These are phyloP conservation scores for Dianthus caryophyllus DNA, from an alignment of 148 eudicot genomes.

Conservation along the genomic window DNA sequence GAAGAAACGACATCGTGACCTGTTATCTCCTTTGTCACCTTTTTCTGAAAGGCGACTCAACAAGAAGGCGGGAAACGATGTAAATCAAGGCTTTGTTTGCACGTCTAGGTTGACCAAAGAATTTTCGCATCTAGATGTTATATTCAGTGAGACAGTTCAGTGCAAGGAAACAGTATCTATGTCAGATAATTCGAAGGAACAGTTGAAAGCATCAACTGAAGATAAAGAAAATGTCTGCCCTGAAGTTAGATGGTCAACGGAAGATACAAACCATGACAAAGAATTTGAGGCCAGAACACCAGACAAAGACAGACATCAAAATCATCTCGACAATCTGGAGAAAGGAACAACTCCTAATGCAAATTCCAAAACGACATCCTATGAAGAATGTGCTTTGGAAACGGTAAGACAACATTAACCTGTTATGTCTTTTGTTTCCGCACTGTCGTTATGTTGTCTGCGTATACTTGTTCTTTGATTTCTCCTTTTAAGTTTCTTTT, in stretches of 20 bases:
- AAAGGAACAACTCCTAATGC: slow-evolving; percentile 25
- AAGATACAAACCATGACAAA: slow-evolving; percentile 21
- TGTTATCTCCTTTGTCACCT: slow-evolving; percentile 74
- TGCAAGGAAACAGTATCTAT: slow-evolving; percentile 25
- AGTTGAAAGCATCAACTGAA: slow-evolving; percentile 17
- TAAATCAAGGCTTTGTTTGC: slow-evolving; percentile 40
- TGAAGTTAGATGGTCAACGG: slow-evolving; percentile 23
- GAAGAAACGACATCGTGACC: slow-evolving; percentile 82
- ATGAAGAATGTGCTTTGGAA: slow-evolving; percentile 30
- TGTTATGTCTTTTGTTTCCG: background rate
- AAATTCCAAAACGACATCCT: slow-evolving; percentile 21
- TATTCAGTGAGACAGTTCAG: slow-evolving; percentile 43
- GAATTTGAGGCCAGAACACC: slow-evolving; percentile 18
- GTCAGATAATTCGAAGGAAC: slow-evolving; percentile 28
- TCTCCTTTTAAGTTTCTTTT: too few species aligned
- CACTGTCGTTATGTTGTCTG: background rate
- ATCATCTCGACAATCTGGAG: slow-evolving; percentile 13
- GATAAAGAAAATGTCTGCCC: slow-evolving; percentile 65
- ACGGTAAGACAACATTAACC: slow-evolving; percentile 30
- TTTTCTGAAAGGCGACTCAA: slow-evolving; percentile 75
- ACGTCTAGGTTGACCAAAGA: slow-evolving; percentile 53
- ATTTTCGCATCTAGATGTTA: slow-evolving; percentile 63
- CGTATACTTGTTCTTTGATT: background rate
- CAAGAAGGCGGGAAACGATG: slow-evolving; percentile 53
- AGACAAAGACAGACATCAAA: slow-evolving; percentile 19